Evolutionary conservation across 202 grass and related monocot species (phyloP).

Genomic region (Hordeum pubiflorum): DNA sequence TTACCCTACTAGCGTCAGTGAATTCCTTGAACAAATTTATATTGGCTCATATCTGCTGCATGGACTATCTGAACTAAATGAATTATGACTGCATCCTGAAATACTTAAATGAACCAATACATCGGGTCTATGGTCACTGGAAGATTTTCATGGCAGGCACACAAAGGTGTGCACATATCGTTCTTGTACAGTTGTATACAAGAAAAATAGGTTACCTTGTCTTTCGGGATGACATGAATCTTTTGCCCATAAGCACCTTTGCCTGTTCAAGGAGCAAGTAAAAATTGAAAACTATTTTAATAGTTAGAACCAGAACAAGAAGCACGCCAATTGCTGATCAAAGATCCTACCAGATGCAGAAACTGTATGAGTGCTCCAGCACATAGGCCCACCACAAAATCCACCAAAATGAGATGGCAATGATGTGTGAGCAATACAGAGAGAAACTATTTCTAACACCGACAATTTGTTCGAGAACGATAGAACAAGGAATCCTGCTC

Average conservation of each 20-base stretch:
- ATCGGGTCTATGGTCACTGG: not conserved
- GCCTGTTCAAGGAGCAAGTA: conserved; percentile 42
- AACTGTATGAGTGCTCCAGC: conserved; percentile 78
- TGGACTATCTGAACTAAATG: not conserved
- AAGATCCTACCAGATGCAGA: conserved; percentile 65
- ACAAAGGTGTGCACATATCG: not conserved
- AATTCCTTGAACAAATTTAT: conserved; percentile 92
- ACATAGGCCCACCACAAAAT: conserved; percentile 89
- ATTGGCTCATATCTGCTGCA: conserved; percentile 41
- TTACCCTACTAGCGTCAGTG: conserved; percentile 78
- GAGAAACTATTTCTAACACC: not conserved
- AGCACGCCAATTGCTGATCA: not conserved
- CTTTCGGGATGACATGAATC: conserved; percentile 60
- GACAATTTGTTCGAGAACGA: conserved; percentile 1
- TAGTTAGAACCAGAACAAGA: not conserved
- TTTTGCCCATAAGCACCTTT: conserved; percentile 80
- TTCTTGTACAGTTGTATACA: not conserved
- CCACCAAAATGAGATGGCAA: conserved; percentile 49
- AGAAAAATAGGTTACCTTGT: not conserved
- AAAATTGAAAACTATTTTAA: not conserved
- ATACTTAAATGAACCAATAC: not conserved
- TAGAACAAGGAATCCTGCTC: not conserved
- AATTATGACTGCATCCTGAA: conserved; percentile 8
- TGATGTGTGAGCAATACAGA: not conserved
- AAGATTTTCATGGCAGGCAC: conserved; percentile 5